A percentile compares a stretch with the other conserved stretches of the same genome.
Conservation (phyloP, 768 basidiomycete species). For the Naganishia friedmannii region DNA sequence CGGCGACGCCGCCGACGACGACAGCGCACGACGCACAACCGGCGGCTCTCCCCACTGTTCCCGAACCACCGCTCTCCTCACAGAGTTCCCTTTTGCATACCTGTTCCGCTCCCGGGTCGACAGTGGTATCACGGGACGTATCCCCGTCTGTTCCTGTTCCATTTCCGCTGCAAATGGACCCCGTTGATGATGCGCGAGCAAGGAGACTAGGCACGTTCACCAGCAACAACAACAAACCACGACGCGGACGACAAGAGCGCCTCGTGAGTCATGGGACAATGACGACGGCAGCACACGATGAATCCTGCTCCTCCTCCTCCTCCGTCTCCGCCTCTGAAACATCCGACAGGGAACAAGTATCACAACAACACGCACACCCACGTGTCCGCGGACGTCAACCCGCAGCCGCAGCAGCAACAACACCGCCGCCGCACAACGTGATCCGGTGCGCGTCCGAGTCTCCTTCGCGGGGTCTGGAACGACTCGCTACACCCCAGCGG, state of each 20-base stretch:
- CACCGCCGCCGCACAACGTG: neutral
- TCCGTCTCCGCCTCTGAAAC: too few relatives aligned
- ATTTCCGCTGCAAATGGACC: neutral
- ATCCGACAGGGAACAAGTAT: neutral
- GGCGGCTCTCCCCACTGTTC: neutral
- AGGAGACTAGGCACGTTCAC: constrained; percentile 9
- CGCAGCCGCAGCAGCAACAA: too few relatives aligned
- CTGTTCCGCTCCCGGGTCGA: constrained; percentile 8
- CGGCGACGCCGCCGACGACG: neutral
- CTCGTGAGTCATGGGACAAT: too few relatives aligned
- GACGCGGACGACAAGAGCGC: too few relatives aligned
- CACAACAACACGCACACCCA: neutral
- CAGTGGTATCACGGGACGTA: neutral
- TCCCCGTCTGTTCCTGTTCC: neutral
- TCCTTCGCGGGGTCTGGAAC: constrained; percentile 19
- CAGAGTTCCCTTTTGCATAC: neutral
- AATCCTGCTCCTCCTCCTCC: neutral
- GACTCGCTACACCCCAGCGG: neutral
- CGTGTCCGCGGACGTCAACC: neutral
- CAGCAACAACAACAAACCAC: too few relatives aligned
- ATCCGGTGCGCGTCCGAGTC: constrained; percentile 37
- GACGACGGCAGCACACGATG: neutral
- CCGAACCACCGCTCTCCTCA: neutral
- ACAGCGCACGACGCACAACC: neutral
- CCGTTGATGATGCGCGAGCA: neutral